Conservation (phyloP, 1,284 basidiomycete species). For the Ganoderma lingzhi region DNA sequence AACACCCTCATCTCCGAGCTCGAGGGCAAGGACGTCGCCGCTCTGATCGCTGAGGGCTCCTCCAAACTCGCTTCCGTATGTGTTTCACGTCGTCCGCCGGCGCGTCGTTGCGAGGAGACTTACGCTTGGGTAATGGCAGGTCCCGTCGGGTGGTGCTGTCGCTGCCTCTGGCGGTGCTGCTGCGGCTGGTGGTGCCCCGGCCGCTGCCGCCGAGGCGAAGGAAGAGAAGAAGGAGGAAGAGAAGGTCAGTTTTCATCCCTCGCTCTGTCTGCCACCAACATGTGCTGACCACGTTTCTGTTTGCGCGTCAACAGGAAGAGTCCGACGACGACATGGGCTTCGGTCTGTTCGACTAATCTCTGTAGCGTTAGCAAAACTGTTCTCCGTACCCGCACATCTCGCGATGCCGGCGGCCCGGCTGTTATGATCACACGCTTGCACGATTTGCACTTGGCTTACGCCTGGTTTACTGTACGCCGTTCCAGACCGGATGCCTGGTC, state of each 20-base stretch:
- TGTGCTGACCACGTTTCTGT: slow-evolving; percentile 27
- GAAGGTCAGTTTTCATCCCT: slow-evolving; percentile 58
- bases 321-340: slow-evolving; percentile 94
- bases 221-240: slow-evolving; percentile 81
- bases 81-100: slow-evolving; percentile 45
- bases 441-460: slow-evolving; percentile 7
- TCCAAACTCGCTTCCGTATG: slow-evolving; percentile 94
- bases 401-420: slow-evolving; percentile 26
- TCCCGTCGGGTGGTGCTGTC: slow-evolving; percentile 83
- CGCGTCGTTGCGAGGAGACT: slow-evolving; percentile 30
- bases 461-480: neutral
- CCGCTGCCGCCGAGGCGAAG: slow-evolving; percentile 70
- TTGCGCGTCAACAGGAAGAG: slow-evolving; percentile 66
- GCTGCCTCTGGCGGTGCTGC: slow-evolving; percentile 66
- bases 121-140: slow-evolving; percentile 49
- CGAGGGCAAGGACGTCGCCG: slow-evolving; percentile 89
- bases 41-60: slow-evolving; percentile 94
- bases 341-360: slow-evolving; percentile 89
- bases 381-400: slow-evolving; percentile 25
- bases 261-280: neutral
- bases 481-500: neutral
- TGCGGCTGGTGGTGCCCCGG: slow-evolving; percentile 67
- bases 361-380: slow-evolving; percentile 31
- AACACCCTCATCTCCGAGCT: slow-evolving; percentile 92
- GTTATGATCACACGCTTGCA: slow-evolving; percentile 34